Base-by-base conservation (phyloP, 2,329 filamentous ascomycete species). In the Diaporthe velutina region DNA sequence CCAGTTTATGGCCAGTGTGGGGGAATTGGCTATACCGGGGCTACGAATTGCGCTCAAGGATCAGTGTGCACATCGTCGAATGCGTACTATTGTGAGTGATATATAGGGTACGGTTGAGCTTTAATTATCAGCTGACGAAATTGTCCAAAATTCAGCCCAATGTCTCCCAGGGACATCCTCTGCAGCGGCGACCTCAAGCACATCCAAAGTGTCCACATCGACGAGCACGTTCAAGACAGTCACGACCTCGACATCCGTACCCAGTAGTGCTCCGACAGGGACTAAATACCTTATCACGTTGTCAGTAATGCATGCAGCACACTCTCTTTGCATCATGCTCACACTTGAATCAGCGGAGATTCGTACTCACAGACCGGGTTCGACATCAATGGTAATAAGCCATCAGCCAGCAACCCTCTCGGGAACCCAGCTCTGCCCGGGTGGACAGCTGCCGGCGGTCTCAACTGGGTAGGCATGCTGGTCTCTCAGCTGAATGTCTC, bases 341-440 rank as follows among this genome's bases (percentile, higher is more conserved):
- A 54, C 55, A 42, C 55, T 4, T 6, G 19, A 35, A 54, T 6
- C 70, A 89, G 88, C 77, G 90, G 90, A 55, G 88, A 92, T 78
- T 91, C 89, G 3, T 92, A 91, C 82, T 89, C 89, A 1, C 86
- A 88, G 76, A 91, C 89, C 3, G 88, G 87, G 55, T 93, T 92
- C 83, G 82, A 90, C 77, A 80, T 87, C 61, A 83, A 81, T 48
- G 82, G 82, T 28, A 82, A 84, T 1, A 88, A 90, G 73, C 90
- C 91, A 15, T 86, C 83, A n/a, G 75, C 83, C 6, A 81, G 82
- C 8, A 90, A 91, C 78, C 90, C 91, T 0, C 83, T 93, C 76
- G 91, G 91, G 13, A 93, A 93, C 81, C 91, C 91, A 0, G 64
- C 83, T 2, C 88, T 88, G 58, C 87, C 86, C 0, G 85, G 87